Evolutionary conservation across 805 yeast species (phyloP).

Genomic region (Yarrowia divulgata): DNA sequence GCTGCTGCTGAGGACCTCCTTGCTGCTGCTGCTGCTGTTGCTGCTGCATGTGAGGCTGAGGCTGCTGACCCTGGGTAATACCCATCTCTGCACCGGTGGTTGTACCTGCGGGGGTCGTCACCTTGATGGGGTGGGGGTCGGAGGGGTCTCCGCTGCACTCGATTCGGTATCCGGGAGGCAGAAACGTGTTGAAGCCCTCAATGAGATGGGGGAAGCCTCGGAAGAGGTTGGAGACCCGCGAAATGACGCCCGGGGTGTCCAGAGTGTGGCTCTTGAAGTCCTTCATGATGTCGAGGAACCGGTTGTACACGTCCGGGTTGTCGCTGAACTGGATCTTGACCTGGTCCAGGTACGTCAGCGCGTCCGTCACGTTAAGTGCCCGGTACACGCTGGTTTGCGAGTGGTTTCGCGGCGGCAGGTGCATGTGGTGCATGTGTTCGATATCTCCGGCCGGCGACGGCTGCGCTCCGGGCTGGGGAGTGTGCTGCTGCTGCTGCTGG

Average conservation of each 20-base stretch:
- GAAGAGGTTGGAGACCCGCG: conserved; percentile 87
- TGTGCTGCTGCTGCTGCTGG: conserved; percentile 22
- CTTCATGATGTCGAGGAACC: conserved; percentile 96
- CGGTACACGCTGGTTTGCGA: conserved; percentile 50
- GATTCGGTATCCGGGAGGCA: conserved; percentile 94
- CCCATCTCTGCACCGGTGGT: conserved; percentile 57
- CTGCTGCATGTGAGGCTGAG: conserved; percentile 41
- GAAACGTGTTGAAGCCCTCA: conserved; percentile 96
- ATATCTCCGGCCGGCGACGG: conserved; percentile 18
- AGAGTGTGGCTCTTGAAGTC: conserved; percentile 91
- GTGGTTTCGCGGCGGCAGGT: conserved; percentile 36
- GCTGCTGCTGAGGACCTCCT: conserved; percentile 39
- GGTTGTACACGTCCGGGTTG: conserved; percentile 95
- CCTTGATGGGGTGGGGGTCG: conserved; percentile 91
- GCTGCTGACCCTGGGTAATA: conserved; percentile 44
- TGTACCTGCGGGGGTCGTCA: conserved; percentile 94
- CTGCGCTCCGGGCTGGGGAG: conserved; percentile 19
- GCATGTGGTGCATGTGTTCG: conserved; percentile 37
- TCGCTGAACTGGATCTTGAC: conserved; percentile 90
- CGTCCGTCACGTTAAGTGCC: conserved; percentile 95
- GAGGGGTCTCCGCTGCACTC: conserved; percentile 89
- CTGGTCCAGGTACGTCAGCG: conserved; percentile 91
- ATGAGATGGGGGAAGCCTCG: conserved; percentile 90
- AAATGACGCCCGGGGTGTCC: conserved; percentile 98
- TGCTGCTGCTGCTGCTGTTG: conserved; percentile 43